Base-by-base conservation (phyloP, 1,139 yeast genomes). In the Hansenula lynferdii region DNA sequence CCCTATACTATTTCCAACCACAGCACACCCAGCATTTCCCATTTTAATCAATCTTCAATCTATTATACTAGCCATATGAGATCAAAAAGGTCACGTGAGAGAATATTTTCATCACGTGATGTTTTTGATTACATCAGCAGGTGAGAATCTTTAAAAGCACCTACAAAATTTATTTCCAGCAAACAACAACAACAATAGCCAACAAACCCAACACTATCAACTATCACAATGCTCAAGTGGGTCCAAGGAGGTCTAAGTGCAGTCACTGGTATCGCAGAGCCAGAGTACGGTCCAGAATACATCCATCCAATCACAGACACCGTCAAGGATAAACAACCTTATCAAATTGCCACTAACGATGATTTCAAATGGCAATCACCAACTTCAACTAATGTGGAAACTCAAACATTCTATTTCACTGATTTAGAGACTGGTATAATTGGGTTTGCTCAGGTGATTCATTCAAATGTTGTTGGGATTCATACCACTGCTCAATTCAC, bases 261-360 rank as follows among this genome's bases (percentile, higher is more conserved):
- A 6, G 92, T 89, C 34, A 94, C 97, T 8, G 98, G 98, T 37
- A 78, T 95, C 15, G 96, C 96, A 2, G 98, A 92, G 63, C 98
- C 98, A 21, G 95, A 85, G 58, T 92, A 92, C 57, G 98, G 98
- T 38, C 75, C 82, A 35, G 96, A 82, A 40, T 95, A 96, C 35
- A 86, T 92, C 52, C 90, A 83, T 55, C 76, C 97, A n/a, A 77
- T 89, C 42, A 75, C 84, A 32, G 78, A 73, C 31, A 67, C 81
- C 37, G 77, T 83, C 40, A 65, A 68, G 39, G 72, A 67, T 39
- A 65, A 66, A 42, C 77, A 77, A 49, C 77, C 85, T 1, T 73
- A 67, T 58, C 61, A 70, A 25, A 73, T 69, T 36, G 76, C 95
- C 32, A 67, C 72, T 6, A 56, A 62, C 23, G 72, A 72, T 10